Evolutionary conservation across 2,329 filamentous ascomycete species (phyloP), one percentile per base, ranked within the genome.

Genomic region (Chalaropsis ovoidea): DNA sequence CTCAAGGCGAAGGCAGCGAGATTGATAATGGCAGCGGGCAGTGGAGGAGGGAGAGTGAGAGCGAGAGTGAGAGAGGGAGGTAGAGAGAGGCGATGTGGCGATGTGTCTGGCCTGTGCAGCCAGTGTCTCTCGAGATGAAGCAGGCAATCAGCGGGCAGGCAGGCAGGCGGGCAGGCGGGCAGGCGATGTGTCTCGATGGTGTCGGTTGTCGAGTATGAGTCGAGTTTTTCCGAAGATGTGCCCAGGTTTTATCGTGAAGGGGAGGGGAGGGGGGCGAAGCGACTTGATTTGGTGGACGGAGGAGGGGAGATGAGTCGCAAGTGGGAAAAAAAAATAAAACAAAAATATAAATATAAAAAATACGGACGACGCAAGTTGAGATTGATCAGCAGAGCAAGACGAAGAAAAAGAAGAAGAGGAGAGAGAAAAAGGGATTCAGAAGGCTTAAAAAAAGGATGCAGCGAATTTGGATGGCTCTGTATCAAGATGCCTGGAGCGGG

Each of bases 401-500:
- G 52, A 31, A 17, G 52, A 31, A 58, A 22, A 39, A 19, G 49
- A 54, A 19, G 17, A 39, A 52, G 47, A 52, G 19, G 31, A 58
- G 31, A 67, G 63, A 52, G 64, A 64, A 47, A 62, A 62, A 31
- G 61, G 61, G 42, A 24, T 62, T 45, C 22, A 31, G 27, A 47
- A 27, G 42, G 42, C 35, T 62, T 47, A 62, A 45, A 62, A 56
- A 58, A 62, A 31, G 42, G 43, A 47, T 62, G 61, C n/a, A 47
- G 61, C 61, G 61, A 62, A 62, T 47, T 49, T 47, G 61, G 43
- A 47, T 49, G 19, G 61, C 61, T 62, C 61, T 62, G 61, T 62
- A 49, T 62, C 61, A 62, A 58, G 54, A 58, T 62, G 61, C 45
- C 61, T 62, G 22, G 42, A 47, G 61, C 24, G n/a, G 27, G 61